phyloP scores from a whole-genome alignment of 2,329 filamentous ascomycete species.

The Pezicula carpinea region DNA sequence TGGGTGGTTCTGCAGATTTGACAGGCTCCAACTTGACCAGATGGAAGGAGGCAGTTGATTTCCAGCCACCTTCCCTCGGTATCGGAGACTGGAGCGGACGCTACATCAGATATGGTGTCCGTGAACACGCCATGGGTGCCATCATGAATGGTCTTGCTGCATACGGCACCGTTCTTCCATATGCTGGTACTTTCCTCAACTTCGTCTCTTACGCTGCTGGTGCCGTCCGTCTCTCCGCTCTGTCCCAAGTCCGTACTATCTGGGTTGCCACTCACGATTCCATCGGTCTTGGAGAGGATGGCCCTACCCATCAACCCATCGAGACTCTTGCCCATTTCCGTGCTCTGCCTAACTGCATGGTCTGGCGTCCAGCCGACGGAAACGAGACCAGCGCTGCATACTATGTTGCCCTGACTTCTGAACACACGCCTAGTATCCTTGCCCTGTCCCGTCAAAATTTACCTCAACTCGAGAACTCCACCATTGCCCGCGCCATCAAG shows the following conservation, averaged over 20 bases:
- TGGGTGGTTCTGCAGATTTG: slow-evolving; percentile 95
- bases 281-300: slow-evolving; percentile 97
- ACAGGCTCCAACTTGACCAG: slow-evolving; percentile 98
- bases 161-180: slow-evolving; percentile 93
- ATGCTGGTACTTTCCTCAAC: slow-evolving; percentile 96
- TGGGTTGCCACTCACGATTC: slow-evolving; percentile 98
- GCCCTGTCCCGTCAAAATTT: slow-evolving; percentile 97
- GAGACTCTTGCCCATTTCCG: slow-evolving; percentile 98
- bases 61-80: slow-evolving; percentile 82
- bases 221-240: slow-evolving; percentile 86
- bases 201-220: slow-evolving; percentile 98
- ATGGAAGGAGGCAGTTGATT: slow-evolving; percentile 96
- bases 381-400: slow-evolving; percentile 98
- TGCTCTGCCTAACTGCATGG: slow-evolving; percentile 97
- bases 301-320: slow-evolving; percentile 97
- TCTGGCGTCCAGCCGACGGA: slow-evolving; percentile 96
- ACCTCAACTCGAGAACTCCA: slow-evolving; percentile 92
- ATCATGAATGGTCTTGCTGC: slow-evolving; percentile 94
- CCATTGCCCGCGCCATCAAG: slow-evolving; percentile 84
- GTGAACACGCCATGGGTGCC: slow-evolving; percentile 87
- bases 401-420: slow-evolving; percentile 88
- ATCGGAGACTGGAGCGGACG: slow-evolving; percentile 89
- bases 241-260: slow-evolving; percentile 87
- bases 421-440: slow-evolving; percentile 86
- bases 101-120: slow-evolving; percentile 89